Percentiles rank a stretch among this genome's conserved stretches.
phyloP scores from a whole-genome alignment of 2,329 filamentous ascomycete species.

The Diplodia seriata region DNA sequence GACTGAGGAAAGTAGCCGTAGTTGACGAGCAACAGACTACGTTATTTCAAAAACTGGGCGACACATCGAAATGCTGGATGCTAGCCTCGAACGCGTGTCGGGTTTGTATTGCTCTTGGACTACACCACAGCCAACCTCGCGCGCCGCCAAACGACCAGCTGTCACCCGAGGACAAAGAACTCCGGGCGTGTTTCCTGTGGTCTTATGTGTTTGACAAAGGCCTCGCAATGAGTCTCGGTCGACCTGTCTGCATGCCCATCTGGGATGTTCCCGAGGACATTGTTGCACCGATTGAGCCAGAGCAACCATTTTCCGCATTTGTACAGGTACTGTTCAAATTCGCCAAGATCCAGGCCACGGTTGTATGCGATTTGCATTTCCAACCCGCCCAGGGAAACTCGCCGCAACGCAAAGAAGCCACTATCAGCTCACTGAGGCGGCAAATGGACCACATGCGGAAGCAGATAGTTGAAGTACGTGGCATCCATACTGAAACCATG shows the following conservation, averaged over 20 bases:
- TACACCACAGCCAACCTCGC: slow-evolving; percentile 36
- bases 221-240: slow-evolving; percentile 43
- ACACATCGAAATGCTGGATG: slow-evolving; percentile 44
- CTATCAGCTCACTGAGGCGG: slow-evolving; percentile 36
- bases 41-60: slow-evolving; percentile 45
- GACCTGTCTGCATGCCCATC: slow-evolving; percentile 42
- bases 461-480: slow-evolving; percentile 39
- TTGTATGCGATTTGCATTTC: slow-evolving; percentile 35
- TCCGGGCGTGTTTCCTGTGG: slow-evolving; percentile 42
- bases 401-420: slow-evolving; percentile 31
- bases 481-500: background rate
- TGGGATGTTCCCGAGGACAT: slow-evolving; percentile 40
- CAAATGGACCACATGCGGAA: slow-evolving; percentile 38
- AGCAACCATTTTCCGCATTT: slow-evolving; percentile 39
- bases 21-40: slow-evolving; percentile 36
- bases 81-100: slow-evolving; percentile 44
- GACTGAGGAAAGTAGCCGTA: background rate
- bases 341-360: slow-evolving; percentile 41
- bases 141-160: slow-evolving; percentile 36
- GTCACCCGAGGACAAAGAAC: slow-evolving; percentile 37
- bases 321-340: slow-evolving; percentile 41
- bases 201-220: slow-evolving; percentile 44
- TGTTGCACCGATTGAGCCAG: slow-evolving; percentile 38
- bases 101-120: slow-evolving; percentile 43
- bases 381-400: slow-evolving; percentile 38